Conservation (phyloP, 116 monocot genomes). For the Phalaenopsis hybrid region DNA sequence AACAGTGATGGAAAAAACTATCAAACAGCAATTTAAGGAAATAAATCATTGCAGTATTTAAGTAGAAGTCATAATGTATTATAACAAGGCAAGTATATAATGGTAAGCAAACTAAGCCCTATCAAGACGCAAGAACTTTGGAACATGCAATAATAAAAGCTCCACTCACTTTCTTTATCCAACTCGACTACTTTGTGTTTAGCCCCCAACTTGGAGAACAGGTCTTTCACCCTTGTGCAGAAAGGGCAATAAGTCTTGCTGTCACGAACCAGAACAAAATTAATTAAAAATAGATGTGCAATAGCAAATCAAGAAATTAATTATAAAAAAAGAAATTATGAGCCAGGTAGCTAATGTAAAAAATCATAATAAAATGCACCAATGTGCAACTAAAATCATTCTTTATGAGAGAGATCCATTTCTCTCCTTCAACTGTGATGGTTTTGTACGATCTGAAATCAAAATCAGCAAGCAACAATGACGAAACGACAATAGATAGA, state of each 20-base stretch:
- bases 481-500: too few relatives aligned
- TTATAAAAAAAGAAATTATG: not conserved
- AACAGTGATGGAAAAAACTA: not conserved
- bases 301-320: not conserved
- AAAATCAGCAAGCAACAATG: too few relatives aligned
- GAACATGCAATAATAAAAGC: not conserved
- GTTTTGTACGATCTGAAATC: too few relatives aligned
- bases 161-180: slow-evolving; percentile 62
- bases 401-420: not conserved
- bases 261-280: slow-evolving; percentile 13
- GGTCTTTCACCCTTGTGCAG: slow-evolving; percentile 53
- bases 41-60: not conserved
- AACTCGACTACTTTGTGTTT: slow-evolving; percentile 48
- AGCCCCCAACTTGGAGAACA: slow-evolving; percentile 48
- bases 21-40: not conserved
- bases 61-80: not conserved
- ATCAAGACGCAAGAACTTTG: not conserved
- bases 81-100: not conserved
- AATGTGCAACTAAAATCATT: not conserved
- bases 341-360: not conserved
- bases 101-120: not conserved
- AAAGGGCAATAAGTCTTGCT: slow-evolving; percentile 73
- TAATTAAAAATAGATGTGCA: not conserved
- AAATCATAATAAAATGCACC: not conserved
- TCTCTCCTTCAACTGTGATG: not conserved